These are phyloP conservation scores for Bisporella sp. DNA, from an alignment of 2,329 filamentous ascomycete genomes.

Conservation along the genomic window DNA sequence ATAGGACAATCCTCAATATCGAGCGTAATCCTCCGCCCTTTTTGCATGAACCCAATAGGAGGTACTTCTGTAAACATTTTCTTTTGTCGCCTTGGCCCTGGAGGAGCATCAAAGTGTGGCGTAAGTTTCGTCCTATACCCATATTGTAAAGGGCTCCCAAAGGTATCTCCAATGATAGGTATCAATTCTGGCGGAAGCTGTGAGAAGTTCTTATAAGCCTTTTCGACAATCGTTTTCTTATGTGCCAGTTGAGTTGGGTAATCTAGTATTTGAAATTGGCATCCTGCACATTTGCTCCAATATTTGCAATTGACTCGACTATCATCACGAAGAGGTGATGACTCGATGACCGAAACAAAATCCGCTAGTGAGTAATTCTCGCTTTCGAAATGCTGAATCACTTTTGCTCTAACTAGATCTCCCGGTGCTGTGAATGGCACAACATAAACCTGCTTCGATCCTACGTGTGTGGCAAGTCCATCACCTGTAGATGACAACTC, in stretches of 20 bases:
- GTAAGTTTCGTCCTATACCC: conserved; percentile 95
- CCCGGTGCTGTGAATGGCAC: conserved; percentile 86
- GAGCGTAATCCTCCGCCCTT: conserved; percentile 71
- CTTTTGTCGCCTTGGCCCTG: conserved; percentile 44
- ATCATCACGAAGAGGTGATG: conserved; percentile 72
- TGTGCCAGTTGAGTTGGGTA: conserved; percentile 79
- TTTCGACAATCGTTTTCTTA: conserved; percentile 82
- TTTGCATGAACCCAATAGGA: conserved; percentile 83
- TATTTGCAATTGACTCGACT: conserved; percentile 74
- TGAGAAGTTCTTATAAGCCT: conserved; percentile 88
- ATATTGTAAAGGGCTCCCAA: conserved; percentile 84
- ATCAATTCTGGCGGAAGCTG: conserved; percentile 68
- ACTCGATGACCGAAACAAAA: conserved; percentile 68
- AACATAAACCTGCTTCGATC: conserved; percentile 64
- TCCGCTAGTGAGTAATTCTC: conserved; percentile 72
- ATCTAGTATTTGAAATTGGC: conserved; percentile 95
- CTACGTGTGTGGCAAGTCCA: conserved; percentile 68
- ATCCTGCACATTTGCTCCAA: conserved; percentile 82
- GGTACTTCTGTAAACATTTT: conserved; percentile 59
- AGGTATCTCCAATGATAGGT: conserved; percentile 73
- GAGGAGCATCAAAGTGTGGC: conserved; percentile 84
- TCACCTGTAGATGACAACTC: conserved; percentile 89
- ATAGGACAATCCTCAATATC: conserved; percentile 98
- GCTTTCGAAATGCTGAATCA: conserved; percentile 61
- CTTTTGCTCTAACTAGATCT: conserved; percentile 71